phyloP scores from a whole-genome alignment of 192 early-diverging fungal species.

The Phlyctochytrium planicorne region DNA sequence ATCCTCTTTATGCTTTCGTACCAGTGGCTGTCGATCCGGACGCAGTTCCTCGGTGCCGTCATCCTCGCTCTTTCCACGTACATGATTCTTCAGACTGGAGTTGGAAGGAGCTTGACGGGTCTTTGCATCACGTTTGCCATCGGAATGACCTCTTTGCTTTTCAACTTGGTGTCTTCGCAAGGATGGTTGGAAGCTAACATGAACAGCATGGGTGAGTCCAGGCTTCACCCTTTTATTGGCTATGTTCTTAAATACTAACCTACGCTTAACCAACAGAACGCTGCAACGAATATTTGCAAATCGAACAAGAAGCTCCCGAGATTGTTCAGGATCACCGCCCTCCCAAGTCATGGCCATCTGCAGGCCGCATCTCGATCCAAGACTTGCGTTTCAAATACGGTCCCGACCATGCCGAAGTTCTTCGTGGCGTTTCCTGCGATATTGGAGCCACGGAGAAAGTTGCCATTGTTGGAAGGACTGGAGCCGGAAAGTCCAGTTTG shows the following conservation, averaged over 20 bases:
- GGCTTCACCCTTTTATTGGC: neutral
- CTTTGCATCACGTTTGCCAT: constrained; percentile 77
- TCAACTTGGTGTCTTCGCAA: neutral
- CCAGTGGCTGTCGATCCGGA: constrained; percentile 24
- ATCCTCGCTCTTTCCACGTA: constrained; percentile 60
- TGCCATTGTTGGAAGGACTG: constrained; percentile 39
- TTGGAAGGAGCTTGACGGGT: constrained; percentile 78
- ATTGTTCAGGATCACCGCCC: constrained; percentile 48
- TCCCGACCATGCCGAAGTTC: constrained; percentile 35
- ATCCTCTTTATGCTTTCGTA: constrained; percentile 11
- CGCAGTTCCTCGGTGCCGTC: constrained; percentile 19
- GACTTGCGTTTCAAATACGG: constrained; percentile 34
- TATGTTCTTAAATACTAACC: neutral
- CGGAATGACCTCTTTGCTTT: constrained; percentile 55
- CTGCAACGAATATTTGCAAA: constrained; percentile 69
- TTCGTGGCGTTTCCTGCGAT: constrained; percentile 24
- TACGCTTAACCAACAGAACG: constrained; percentile 72
- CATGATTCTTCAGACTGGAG: constrained; percentile 51
- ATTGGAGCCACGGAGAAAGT: constrained; percentile 29
- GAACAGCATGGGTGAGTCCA: constrained; percentile 6
- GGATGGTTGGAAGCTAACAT: neutral
- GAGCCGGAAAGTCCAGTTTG: constrained; percentile 79
- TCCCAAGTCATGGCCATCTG: constrained; percentile 38
- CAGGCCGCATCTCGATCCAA: constrained; percentile 26
- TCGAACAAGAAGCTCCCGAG: constrained; percentile 74